These are phyloP conservation scores for Hypoxylon sp. DNA, from an alignment of 2,329 filamentous ascomycete species.

Conservation along the genomic window DNA sequence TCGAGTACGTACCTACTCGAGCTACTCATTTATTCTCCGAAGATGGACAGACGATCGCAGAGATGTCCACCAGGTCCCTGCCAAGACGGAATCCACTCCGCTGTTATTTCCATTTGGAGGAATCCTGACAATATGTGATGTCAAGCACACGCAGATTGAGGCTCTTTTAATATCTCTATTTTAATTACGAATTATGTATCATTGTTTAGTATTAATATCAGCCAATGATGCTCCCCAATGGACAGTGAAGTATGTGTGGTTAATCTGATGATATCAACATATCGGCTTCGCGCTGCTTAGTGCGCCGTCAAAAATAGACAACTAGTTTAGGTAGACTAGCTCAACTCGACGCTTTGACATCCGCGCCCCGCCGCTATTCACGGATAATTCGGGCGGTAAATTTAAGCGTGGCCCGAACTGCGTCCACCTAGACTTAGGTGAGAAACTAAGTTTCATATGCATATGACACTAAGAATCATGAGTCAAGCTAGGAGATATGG, in stretches of 20 bases:
- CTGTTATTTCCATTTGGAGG: slow-evolving; percentile 8
- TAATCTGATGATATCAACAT: background rate
- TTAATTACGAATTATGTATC: background rate
- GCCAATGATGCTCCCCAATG: background rate
- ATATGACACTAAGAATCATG: background rate
- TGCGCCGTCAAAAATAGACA: background rate
- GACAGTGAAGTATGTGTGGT: background rate
- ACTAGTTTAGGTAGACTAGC: background rate
- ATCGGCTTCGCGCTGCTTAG: background rate
- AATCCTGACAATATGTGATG: background rate
- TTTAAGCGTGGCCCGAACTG: background rate
- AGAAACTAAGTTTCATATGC: no score
- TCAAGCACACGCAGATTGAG: slow-evolving; percentile 20
- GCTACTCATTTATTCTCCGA: slow-evolving; percentile 33
- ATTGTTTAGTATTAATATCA: background rate
- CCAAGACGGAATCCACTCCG: slow-evolving; percentile 33
- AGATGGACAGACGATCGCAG: slow-evolving; percentile 34
- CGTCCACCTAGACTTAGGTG: background rate
- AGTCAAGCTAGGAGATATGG: background rate
- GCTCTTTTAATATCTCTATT: background rate
- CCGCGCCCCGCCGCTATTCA: background rate
- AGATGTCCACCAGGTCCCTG: slow-evolving; percentile 28
- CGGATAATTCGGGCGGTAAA: background rate
- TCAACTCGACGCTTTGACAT: background rate
- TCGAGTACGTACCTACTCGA: slow-evolving; percentile 15